Conservation (phyloP, 352 stramenopile species). For the Aphanomyces euteiches region DNA sequence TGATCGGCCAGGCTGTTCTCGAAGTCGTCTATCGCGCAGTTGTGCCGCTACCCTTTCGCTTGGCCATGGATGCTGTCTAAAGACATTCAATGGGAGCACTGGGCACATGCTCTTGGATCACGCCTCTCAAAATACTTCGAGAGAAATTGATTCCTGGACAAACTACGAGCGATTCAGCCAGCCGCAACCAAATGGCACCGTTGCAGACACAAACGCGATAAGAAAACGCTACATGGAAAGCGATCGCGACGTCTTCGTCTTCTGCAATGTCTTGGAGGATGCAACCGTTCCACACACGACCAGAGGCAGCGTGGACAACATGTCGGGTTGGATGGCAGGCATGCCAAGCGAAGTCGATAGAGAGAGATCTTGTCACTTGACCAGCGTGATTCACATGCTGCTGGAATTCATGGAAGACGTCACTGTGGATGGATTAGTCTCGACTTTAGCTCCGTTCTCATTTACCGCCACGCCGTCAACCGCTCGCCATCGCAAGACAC, state of each 20-base stretch:
- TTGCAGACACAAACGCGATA: background rate
- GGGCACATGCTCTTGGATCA: constrained; percentile 2
- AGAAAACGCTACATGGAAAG: constrained; percentile 11
- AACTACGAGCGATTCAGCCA: background rate
- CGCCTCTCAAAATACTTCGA: background rate
- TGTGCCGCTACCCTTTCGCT: background rate
- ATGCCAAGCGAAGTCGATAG: background rate
- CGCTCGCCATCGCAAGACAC: too few species aligned
- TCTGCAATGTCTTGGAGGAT: constrained; percentile 15
- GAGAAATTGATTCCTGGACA: background rate
- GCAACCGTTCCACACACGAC: background rate
- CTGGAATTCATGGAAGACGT: background rate
- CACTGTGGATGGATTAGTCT: background rate
- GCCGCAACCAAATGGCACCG: background rate
- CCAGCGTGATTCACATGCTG: constrained; percentile 2
- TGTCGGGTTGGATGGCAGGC: background rate
- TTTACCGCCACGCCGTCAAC: background rate
- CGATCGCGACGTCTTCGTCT: constrained; percentile 10
- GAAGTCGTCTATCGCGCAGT: background rate
- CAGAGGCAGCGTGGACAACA: background rate
- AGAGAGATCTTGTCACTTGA: background rate
- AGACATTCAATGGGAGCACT: background rate
- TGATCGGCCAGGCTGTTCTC: background rate
- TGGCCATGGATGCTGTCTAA: background rate
- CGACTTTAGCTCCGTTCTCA: background rate